Percentiles rank a stretch among this genome's conserved stretches.
Evolutionary conservation across 345 rosid species (phyloP).

Genomic region (Orychophragmus violaceus): DNA sequence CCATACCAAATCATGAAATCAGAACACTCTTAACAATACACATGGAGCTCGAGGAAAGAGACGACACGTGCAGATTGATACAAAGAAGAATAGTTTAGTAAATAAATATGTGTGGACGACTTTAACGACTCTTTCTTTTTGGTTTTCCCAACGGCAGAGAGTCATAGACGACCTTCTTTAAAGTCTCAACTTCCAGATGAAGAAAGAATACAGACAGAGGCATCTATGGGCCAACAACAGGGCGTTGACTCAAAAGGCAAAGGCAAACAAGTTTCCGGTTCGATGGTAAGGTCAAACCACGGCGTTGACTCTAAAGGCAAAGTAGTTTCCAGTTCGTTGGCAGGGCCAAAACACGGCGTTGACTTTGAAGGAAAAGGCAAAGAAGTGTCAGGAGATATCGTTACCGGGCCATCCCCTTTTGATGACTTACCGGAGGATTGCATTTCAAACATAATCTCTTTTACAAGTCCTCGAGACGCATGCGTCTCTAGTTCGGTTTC

Average conservation of each 20-base stretch:
- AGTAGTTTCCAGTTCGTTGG: neutral
- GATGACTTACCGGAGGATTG: slow-evolving; percentile 32
- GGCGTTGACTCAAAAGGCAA: neutral
- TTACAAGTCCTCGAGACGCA: slow-evolving; percentile 38
- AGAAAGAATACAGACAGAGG: neutral
- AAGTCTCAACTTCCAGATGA: neutral
- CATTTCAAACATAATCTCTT: slow-evolving; percentile 36
- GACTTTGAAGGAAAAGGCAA: neutral
- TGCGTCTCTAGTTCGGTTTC: slow-evolving; percentile 39
- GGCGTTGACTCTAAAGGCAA: neutral
- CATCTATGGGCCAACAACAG: neutral
- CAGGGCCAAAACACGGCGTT: neutral
- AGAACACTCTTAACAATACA: no score
- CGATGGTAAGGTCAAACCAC: neutral
- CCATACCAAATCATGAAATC: no score
- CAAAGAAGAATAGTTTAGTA: neutral
- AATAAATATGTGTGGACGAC: neutral
- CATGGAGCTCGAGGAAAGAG: neutral
- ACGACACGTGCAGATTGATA: neutral
- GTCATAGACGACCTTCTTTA: neutral
- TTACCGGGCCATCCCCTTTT: neutral
- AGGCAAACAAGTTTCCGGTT: neutral
- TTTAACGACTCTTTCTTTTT: neutral
- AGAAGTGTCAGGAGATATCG: neutral
- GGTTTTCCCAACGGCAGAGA: neutral